phyloP scores from a whole-genome alignment of 805 yeast species.

The Isabelozyma heimii region DNA sequence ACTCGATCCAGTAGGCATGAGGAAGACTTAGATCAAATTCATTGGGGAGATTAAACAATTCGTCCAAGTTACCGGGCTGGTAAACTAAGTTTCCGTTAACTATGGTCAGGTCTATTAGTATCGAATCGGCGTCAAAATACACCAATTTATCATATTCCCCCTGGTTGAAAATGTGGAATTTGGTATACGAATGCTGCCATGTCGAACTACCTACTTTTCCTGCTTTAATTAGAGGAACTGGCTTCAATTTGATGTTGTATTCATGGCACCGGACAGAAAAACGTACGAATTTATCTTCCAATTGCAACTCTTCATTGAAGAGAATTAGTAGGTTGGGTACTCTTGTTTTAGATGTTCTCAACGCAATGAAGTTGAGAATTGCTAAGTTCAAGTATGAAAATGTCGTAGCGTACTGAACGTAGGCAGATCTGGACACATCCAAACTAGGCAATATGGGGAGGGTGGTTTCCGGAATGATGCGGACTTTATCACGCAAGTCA shows the following conservation, averaged over 20 bases:
- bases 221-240: constrained; percentile 15
- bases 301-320: constrained; percentile 15
- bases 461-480: not conserved
- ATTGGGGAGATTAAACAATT: constrained; percentile 25
- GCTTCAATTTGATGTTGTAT: constrained; percentile 22
- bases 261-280: constrained; percentile 10
- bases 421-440: constrained; percentile 31
- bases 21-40: constrained; percentile 27
- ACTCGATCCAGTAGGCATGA: constrained; percentile 35
- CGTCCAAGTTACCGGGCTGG: constrained; percentile 21
- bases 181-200: constrained; percentile 56
- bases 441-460: not conserved
- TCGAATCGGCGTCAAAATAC: constrained; percentile 59
- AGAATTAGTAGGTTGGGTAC: constrained; percentile 49
- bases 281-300: constrained; percentile 9
- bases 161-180: constrained; percentile 50
- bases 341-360: constrained; percentile 33
- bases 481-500: not conserved
- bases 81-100: constrained; percentile 1
- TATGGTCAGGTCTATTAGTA: constrained; percentile 16
- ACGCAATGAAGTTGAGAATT: constrained; percentile 38
- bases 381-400: constrained; percentile 50
- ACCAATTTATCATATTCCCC: constrained; percentile 51
- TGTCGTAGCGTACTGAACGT: constrained; percentile 61
- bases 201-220: constrained; percentile 15